Evolutionary conservation across 2,329 filamentous ascomycete genomes (phyloP), one percentile per base, ranked within the genome.

Genomic region (Westerdykella sp.): DNA sequence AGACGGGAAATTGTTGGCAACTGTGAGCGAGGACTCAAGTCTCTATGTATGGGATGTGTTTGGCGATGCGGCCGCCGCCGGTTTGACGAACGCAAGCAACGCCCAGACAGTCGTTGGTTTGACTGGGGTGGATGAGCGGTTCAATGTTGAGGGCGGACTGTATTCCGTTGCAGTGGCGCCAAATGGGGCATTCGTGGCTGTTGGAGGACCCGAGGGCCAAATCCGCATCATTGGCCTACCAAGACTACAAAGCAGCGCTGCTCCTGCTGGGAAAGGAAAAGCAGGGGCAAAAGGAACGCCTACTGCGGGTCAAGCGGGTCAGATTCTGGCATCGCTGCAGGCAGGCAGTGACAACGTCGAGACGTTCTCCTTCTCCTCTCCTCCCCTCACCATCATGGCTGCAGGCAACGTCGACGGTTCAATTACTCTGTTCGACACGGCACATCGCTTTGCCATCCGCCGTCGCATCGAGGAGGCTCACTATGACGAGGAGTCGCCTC

Each of bases 1-100:
- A 4, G 90, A 96, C 64, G 93, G 93, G 40, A 81, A 81, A 23
- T 73, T 97, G 13, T 77, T 98, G 1, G 87, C 86, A 6, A 96
- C 90, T 0, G 87, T 97, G 4, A 83, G 84, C 35, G 91, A 97
- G 63, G 91, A 97, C 67, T 79, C 81, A 45, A 90, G 83, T 55
- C 76, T 98, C 45, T 91, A 90, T 65, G 90, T 95, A 18, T 96
- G 88, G 80, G 93, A 97, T 61, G 84, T 90, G 12, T 95, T 89
- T 70, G 87, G 87, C 39, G 78, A 81, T 16, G 87, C 86, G 1
- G 83, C 84, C 3, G 83, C 77, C 0, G 78, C 79, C 7, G 81
- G 79, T 3, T 65, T 83, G 12, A 72, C 73, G 2, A 72, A 76
- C 18, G 73, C 74, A 2, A 72, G 74, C 5, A 73, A 77, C 18